phyloP scores from a whole-genome alignment of 805 yeast genomes.

The Wickerhamiella parazyma region DNA sequence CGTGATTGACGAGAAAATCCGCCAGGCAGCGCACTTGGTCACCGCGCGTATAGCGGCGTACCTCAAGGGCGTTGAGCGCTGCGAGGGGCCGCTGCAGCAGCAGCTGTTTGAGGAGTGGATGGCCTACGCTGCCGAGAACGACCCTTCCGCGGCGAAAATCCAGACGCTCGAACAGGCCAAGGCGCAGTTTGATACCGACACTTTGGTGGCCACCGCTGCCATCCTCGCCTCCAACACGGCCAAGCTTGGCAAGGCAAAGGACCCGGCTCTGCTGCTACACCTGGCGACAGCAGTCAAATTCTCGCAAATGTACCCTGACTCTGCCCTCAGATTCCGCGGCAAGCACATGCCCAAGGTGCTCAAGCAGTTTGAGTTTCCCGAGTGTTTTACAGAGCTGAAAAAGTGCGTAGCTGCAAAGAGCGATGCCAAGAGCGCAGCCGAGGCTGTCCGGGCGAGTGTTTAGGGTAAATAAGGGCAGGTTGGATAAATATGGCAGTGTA shows the following conservation, averaged over 20 bases:
- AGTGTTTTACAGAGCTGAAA: constrained; percentile 15
- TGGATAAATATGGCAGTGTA: neutral
- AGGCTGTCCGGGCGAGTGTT: neutral
- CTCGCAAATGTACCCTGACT: constrained; percentile 5
- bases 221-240: constrained; percentile 6
- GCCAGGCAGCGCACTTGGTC: constrained; percentile 6
- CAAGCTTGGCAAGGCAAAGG: constrained; percentile 15
- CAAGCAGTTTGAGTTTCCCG: constrained; percentile 18
- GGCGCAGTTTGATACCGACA: constrained; percentile 3
- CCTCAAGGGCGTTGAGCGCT: constrained; percentile 14
- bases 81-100: constrained; percentile 7
- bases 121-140: constrained; percentile 15
- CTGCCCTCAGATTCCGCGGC: constrained; percentile 20
- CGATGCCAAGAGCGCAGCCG: neutral
- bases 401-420: constrained; percentile 1
- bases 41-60: constrained; percentile 17
- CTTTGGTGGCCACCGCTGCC: constrained; percentile 5
- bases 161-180: constrained; percentile 3
- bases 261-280: constrained; percentile 21
- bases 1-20: constrained; percentile 5
- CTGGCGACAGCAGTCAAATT: constrained; percentile 15
- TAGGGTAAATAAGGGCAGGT: too few species aligned
- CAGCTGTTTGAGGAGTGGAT: constrained; percentile 18
- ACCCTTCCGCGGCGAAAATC: neutral
- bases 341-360: constrained; percentile 23